phyloP scores from a whole-genome alignment of 192 early-diverging fungal species.

The Oehlia diaphana region DNA sequence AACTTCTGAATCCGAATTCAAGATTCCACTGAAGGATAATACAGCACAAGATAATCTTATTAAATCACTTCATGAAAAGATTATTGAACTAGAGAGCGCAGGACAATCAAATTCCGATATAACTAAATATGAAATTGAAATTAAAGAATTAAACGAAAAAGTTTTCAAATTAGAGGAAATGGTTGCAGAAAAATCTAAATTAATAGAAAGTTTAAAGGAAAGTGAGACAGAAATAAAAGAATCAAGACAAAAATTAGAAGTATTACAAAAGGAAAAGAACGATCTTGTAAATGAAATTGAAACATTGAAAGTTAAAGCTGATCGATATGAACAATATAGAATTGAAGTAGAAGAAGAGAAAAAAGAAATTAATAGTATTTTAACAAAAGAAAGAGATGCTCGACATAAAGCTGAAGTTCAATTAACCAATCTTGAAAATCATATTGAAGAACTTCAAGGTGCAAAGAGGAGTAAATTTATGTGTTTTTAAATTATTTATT shows the following conservation, averaged over 20 bases:
- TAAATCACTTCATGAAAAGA: conserved; percentile 19
- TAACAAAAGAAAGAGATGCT: conserved; percentile 44
- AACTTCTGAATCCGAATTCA: neutral
- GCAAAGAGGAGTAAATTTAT: conserved; percentile 39
- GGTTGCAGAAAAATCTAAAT: conserved; percentile 7
- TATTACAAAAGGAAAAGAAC: conserved; percentile 38
- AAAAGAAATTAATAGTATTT: conserved; percentile 33
- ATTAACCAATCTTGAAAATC: conserved; percentile 43
- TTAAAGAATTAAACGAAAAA: conserved; percentile 32
- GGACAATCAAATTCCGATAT: neutral
- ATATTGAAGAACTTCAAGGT: conserved; percentile 54
- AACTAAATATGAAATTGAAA: neutral
- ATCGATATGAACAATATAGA: conserved; percentile 28
- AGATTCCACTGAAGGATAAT: neutral
- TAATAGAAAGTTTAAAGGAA: conserved; percentile 40
- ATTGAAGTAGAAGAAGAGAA: conserved; percentile 36
- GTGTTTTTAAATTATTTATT: conserved; percentile 46
- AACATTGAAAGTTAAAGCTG: conserved; percentile 38
- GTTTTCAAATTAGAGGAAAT: conserved; percentile 32
- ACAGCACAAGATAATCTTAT: conserved; percentile 1
- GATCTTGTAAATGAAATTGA: conserved; percentile 39
- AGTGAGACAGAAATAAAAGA: conserved; percentile 44
- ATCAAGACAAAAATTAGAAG: conserved; percentile 38
- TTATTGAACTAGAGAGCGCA: neutral
- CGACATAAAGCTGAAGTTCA: conserved; percentile 52